phyloP scores from a whole-genome alignment of 2,329 filamentous ascomycete species.

The Paecilomyces dactylethromorphus region DNA sequence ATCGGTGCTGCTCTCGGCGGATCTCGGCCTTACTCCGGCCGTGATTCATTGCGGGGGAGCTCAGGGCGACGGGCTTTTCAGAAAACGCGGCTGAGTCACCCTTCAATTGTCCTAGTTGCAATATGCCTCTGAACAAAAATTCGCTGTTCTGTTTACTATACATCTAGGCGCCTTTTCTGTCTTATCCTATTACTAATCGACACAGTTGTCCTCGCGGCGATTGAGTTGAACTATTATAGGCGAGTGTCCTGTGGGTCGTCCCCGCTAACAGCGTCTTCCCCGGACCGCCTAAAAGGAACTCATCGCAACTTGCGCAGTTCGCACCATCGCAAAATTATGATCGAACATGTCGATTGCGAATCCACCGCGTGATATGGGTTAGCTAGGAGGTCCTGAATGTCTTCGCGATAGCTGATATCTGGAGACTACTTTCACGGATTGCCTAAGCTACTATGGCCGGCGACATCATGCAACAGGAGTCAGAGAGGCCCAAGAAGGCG shows the following conservation, averaged over 20 bases:
- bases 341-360: background rate
- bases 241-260: background rate
- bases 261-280: background rate
- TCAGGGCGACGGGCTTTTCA: background rate
- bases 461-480: constrained; percentile 16
- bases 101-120: background rate
- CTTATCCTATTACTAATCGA: background rate
- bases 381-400: background rate
- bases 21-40: background rate
- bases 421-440: background rate
- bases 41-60: background rate
- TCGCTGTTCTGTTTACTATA: background rate
- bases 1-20: background rate
- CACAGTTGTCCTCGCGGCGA: background rate
- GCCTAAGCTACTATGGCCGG: background rate
- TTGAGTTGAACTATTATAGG: background rate
- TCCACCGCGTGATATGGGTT: background rate
- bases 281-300: background rate
- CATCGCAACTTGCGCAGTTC: background rate
- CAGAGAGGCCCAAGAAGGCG: constrained; percentile 22
- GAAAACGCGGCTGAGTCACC: background rate
- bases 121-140: background rate
- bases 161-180: background rate
- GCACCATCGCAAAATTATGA: background rate
- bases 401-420: background rate